These are phyloP conservation scores for Mortierella sp. DNA, from an alignment of 371 early-diverging fungal species.

Conservation along the genomic window DNA sequence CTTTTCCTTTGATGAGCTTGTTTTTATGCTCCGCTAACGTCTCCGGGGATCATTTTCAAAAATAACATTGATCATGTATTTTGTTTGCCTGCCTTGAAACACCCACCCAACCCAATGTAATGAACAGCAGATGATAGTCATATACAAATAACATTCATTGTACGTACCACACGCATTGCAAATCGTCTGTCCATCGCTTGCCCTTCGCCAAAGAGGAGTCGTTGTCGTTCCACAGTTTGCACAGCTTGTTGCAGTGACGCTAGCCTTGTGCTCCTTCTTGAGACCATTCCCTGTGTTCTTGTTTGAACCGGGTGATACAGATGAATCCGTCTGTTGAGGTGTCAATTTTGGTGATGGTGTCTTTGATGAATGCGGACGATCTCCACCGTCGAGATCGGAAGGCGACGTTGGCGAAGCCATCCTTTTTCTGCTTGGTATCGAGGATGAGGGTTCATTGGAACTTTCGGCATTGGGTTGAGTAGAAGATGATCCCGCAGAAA, in stretches of 20 bases:
- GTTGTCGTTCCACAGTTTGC: constrained; percentile 90
- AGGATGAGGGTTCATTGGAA: neutral
- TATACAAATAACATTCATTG: constrained; percentile 10
- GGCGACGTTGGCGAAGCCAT: constrained; percentile 15
- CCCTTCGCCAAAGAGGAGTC: constrained; percentile 95
- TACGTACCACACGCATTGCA: constrained; percentile 94
- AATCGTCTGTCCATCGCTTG: constrained; percentile 82
- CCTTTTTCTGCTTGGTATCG: constrained; percentile 10
- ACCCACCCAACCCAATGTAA: neutral
- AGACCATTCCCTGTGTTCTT: constrained; percentile 4
- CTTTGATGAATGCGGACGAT: constrained; percentile 21
- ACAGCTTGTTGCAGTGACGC: constrained; percentile 71
- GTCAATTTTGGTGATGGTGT: constrained; percentile 21
- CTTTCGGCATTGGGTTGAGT: constrained; percentile 4
- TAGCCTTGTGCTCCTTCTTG: constrained; percentile 33
- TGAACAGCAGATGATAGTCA: neutral
- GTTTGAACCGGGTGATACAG: constrained; percentile 11
- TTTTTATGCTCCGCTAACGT: constrained; percentile 10
- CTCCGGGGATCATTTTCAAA: neutral
- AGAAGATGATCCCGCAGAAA: constrained; percentile 21
- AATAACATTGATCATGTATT: neutral
- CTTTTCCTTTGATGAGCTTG: neutral
- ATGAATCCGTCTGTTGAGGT: constrained; percentile 12
- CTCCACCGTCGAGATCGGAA: constrained; percentile 18
- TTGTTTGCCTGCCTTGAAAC: neutral